A percentile compares a stretch with the other conserved stretches of the same genome.
These are phyloP conservation scores for Verticillium dahliae DNA, from an alignment of 2,329 filamentous ascomycete species.

Conservation along the genomic window DNA sequence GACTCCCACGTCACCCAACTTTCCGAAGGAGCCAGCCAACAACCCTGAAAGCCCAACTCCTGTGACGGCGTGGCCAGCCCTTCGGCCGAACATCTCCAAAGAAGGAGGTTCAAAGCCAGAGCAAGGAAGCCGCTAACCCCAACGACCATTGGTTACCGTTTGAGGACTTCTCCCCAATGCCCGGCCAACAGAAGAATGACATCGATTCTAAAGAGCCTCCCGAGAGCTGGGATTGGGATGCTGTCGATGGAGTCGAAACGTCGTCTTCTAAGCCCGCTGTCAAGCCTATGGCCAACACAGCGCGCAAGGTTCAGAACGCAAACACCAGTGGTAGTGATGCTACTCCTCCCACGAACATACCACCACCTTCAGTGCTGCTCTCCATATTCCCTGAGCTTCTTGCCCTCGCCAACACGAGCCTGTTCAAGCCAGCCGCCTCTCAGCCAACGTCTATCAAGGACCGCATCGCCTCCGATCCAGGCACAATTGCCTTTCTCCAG, in stretches of 20 bases:
- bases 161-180: constrained; percentile 31
- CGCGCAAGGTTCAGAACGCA: constrained; percentile 2
- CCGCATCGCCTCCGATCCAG: constrained; percentile 55
- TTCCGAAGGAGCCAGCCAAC: constrained; percentile 24
- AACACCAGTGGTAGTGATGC: constrained; percentile 19
- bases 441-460: constrained; percentile 53
- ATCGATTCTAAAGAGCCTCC: constrained; percentile 12
- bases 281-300: not conserved
- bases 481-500: constrained; percentile 55
- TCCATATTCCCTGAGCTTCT: constrained; percentile 70
- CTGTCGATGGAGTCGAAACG: constrained; percentile 24
- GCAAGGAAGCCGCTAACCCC: constrained; percentile 17
- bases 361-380: constrained; percentile 78
- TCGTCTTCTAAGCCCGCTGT: constrained; percentile 11
- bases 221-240: constrained; percentile 44
- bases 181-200: constrained; percentile 6
- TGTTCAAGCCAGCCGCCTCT: constrained; percentile 60
- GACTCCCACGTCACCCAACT: constrained; percentile 28
- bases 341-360: constrained; percentile 75
- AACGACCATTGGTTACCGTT: constrained; percentile 45
- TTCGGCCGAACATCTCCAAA: constrained; percentile 15
- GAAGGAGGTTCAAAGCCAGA: constrained; percentile 1
- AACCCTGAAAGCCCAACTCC: constrained; percentile 28
- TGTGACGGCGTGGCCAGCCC: constrained; percentile 39
- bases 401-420: constrained; percentile 52